phyloP scores from a whole-genome alignment of 2,329 filamentous ascomycete species.

The Colletotrichum falcatum region DNA sequence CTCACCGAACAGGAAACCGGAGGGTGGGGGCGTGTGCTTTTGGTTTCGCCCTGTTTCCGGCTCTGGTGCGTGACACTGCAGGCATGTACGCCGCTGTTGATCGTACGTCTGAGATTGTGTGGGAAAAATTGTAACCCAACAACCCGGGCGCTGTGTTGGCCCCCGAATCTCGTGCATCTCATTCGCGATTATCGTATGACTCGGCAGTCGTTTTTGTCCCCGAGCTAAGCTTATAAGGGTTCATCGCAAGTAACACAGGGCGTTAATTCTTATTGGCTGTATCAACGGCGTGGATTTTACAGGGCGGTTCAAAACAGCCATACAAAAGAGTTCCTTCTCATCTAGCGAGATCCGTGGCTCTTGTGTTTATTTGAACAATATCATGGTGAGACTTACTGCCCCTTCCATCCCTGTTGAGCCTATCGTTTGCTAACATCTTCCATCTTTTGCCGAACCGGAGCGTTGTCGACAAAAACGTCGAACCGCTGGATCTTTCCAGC shows the following conservation, averaged over 20 bases:
- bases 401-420: not conserved
- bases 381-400: too few species aligned
- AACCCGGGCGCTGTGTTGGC: not conserved
- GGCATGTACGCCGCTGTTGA: not conserved
- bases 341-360: too few species aligned
- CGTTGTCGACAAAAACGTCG: slow-evolving; percentile 19
- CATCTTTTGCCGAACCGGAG: slow-evolving; percentile 4
- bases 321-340: too few species aligned
- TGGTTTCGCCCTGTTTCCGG: not conserved
- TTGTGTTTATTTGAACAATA: too few species aligned
- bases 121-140: not conserved
- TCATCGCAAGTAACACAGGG: too few species aligned
- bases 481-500: slow-evolving; percentile 17
- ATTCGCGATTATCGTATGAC: not conserved
- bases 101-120: not conserved
- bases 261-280: too few species aligned
- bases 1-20: not conserved
- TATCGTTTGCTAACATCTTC: not conserved
- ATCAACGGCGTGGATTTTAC: too few species aligned
- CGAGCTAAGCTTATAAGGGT: too few species aligned
- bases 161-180: not conserved
- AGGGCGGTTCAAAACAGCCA: too few species aligned
- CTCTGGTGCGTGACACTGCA: not conserved
- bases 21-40: not conserved
- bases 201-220: not conserved